phyloP scores from a whole-genome alignment of 2,329 filamentous ascomycete species.

The Colletotrichum falcatum region DNA sequence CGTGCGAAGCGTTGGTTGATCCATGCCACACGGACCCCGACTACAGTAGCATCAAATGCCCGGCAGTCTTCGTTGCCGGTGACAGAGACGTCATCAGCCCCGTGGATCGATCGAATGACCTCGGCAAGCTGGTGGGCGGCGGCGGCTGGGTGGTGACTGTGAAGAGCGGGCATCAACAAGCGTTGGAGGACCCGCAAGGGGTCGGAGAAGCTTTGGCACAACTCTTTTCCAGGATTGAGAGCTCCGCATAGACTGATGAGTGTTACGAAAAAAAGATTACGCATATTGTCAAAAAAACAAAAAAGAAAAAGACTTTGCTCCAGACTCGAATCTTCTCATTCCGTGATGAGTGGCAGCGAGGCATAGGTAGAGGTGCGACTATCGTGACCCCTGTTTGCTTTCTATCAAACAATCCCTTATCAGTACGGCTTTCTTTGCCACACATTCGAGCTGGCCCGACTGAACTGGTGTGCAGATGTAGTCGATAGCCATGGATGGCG shows the following conservation, averaged over 20 bases:
- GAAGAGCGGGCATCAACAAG: slow-evolving; percentile 43
- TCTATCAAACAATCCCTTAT: too few relatives aligned
- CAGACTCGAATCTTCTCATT: background rate
- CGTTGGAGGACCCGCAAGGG: slow-evolving; percentile 28
- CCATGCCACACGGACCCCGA: slow-evolving; percentile 48
- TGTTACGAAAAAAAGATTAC: background rate
- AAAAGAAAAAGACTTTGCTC: background rate
- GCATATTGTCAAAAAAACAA: background rate
- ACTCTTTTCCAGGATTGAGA: slow-evolving; percentile 13
- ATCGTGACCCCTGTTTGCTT: too few relatives aligned
- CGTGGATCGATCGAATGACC: slow-evolving; percentile 44
- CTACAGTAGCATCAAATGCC: slow-evolving; percentile 48
- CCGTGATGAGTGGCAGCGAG: too few relatives aligned
- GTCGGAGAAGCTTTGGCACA: slow-evolving; percentile 16
- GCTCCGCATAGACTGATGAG: background rate
- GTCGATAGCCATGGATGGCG: too few relatives aligned
- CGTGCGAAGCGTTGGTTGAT: slow-evolving; percentile 48
- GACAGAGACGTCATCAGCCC: slow-evolving; percentile 49
- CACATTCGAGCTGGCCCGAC: too few relatives aligned
- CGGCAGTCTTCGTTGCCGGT: slow-evolving; percentile 47
- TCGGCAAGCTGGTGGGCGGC: slow-evolving; percentile 46
- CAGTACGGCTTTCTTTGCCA: too few relatives aligned
- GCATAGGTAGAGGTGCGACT: too few relatives aligned
- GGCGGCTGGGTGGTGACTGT: slow-evolving; percentile 47
- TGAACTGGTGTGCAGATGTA: too few relatives aligned